Conservation (phyloP, 2,329 filamentous ascomycete species). For the Pseudogymnoascus sp. region DNA sequence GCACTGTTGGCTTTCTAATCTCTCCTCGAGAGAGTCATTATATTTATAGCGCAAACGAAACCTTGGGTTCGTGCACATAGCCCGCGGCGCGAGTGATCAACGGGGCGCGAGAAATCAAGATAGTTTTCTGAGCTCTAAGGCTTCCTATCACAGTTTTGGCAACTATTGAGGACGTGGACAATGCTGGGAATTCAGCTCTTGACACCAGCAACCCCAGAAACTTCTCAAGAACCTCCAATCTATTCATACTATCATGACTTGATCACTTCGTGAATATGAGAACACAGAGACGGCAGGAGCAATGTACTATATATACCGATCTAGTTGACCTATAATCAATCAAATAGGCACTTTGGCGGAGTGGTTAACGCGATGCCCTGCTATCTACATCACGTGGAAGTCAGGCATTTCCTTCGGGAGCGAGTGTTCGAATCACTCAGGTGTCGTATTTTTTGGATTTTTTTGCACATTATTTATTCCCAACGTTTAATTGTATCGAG, state of each 20-base stretch:
- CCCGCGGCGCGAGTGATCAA: not conserved
- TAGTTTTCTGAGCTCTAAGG: not conserved
- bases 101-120: not conserved
- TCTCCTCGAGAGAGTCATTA: not conserved
- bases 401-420: constrained; percentile 9
- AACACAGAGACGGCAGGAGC: not conserved
- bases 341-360: constrained; percentile 9
- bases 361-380: constrained; percentile 10
- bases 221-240: not conserved
- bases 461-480: not conserved
- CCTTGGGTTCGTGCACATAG: no score
- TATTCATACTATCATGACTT: no score
- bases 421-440: constrained; percentile 10
- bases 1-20: not conserved
- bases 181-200: not conserved
- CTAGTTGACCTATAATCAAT: not conserved
- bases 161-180: not conserved
- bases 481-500: not conserved
- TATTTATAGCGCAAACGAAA: not conserved
- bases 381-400: constrained; percentile 4
- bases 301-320: not conserved
- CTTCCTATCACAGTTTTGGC: not conserved
- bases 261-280: not conserved
- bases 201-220: not conserved
- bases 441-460: constrained; percentile 6